Percentiles rank a stretch among this genome's conserved stretches.
These are phyloP conservation scores for Wickerhamiella kurtzmanii DNA, from an alignment of 805 yeast genomes.

Conservation along the genomic window DNA sequence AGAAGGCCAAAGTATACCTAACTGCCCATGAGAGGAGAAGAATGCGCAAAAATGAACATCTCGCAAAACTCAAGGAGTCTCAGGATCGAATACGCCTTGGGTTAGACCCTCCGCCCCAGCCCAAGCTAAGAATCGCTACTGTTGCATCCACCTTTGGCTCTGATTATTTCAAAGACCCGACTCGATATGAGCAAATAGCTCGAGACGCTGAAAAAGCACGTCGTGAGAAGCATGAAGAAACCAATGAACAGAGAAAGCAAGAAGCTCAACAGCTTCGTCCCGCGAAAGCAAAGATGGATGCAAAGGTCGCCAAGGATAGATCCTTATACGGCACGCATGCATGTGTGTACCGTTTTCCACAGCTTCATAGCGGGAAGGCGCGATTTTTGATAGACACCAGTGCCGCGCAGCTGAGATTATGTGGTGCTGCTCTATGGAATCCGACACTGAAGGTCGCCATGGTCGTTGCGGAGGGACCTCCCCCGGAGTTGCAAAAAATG, in stretches of 20 bases:
- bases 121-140: slow-evolving; percentile 73
- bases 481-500: slow-evolving; percentile 46
- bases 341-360: slow-evolving; percentile 45
- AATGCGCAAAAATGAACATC: slow-evolving; percentile 60
- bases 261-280: slow-evolving; percentile 40
- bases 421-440: slow-evolving; percentile 37
- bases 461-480: slow-evolving; percentile 65
- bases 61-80: slow-evolving; percentile 46
- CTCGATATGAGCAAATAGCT: slow-evolving; percentile 65
- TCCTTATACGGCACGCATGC: slow-evolving; percentile 37
- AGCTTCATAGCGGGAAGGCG: slow-evolving; percentile 50
- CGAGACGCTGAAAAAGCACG: slow-evolving; percentile 55
- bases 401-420: slow-evolving; percentile 56
- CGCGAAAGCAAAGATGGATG: slow-evolving; percentile 30
- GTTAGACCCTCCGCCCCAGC: slow-evolving; percentile 73
- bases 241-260: slow-evolving; percentile 50
- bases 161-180: slow-evolving; percentile 80
- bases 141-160: slow-evolving; percentile 76
- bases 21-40: slow-evolving; percentile 47
- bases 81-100: slow-evolving; percentile 75
- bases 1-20: slow-evolving; percentile 24
- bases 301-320: slow-evolving; percentile 37
- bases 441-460: slow-evolving; percentile 32
- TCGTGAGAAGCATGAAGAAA: slow-evolving; percentile 39
- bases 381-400: slow-evolving; percentile 63